Evolutionary conservation across 345 rosid genomes (phyloP).

Genomic region (Jatropha curcas): DNA sequence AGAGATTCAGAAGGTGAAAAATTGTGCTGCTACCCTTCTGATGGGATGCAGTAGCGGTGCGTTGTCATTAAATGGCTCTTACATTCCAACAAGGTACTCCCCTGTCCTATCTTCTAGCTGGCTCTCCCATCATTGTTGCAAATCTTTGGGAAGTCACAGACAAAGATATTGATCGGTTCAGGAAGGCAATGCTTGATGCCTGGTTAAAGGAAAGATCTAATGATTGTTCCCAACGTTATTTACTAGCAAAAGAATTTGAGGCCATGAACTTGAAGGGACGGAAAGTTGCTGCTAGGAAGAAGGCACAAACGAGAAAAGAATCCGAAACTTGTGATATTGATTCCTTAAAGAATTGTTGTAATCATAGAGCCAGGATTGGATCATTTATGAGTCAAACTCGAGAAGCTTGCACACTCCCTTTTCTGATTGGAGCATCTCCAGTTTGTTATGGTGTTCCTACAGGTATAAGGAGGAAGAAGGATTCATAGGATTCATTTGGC

Average conservation of each 20-base stretch:
- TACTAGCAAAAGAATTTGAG: conserved; percentile 53
- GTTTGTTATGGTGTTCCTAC: conserved; percentile 96
- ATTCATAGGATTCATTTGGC: conserved; percentile 13
- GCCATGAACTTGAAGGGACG: conserved; percentile 41
- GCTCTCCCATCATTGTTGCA: conserved; percentile 79
- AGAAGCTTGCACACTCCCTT: conserved; percentile 65
- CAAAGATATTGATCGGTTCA: conserved; percentile 86
- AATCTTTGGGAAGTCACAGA: conserved; percentile 97
- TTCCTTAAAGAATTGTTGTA: conserved; percentile 32
- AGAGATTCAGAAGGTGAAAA: conserved; percentile 70
- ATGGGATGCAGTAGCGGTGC: conserved; percentile 99
- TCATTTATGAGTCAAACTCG: conserved; percentile 77
- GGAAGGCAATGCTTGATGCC: conserved; percentile 71
- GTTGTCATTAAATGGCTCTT: conserved; percentile 63
- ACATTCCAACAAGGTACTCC: conserved; percentile 76
- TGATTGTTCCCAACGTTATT: conserved; percentile 43
- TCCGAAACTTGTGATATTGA: conserved; percentile 21
- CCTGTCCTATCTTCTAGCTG: conserved; percentile 68
- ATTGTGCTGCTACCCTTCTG: conserved; percentile 75
- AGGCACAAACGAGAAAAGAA: conserved; percentile 36
- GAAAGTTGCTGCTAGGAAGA: conserved; percentile 47
- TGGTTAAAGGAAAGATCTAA: conserved; percentile 73
- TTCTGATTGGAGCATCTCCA: conserved; percentile 87
- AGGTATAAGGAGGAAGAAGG: conserved; percentile 58
- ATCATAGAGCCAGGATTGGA: conserved; percentile 62